Conservation (phyloP, 352 stramenopile species). For the Globisporangium polare region DNA sequence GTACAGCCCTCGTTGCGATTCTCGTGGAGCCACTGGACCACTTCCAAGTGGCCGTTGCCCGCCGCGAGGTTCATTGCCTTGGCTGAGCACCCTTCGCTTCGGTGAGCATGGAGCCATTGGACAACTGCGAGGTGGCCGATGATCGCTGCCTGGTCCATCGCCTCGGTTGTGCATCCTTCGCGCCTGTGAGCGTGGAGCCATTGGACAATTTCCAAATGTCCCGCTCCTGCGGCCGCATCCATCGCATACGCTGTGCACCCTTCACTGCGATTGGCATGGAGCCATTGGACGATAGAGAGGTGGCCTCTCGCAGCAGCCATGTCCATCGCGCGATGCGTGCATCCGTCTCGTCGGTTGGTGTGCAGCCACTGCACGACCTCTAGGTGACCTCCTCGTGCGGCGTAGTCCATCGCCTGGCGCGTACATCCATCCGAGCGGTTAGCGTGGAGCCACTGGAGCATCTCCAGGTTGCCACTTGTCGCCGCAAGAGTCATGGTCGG, state of each 20-base stretch:
- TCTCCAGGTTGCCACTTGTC: not conserved
- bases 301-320: not conserved
- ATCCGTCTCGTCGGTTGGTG: not conserved
- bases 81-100: slow-evolving; percentile 2
- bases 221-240: not conserved
- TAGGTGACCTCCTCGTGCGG: not conserved
- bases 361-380: slow-evolving; percentile 8
- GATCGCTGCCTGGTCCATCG: slow-evolving; percentile 1
- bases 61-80: slow-evolving; percentile 3
- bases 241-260: slow-evolving; percentile 3
- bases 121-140: not conserved
- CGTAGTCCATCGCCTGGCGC: slow-evolving; percentile 1
- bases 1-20: not conserved
- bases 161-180: slow-evolving; percentile 4
- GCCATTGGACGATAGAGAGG: slow-evolving; percentile 4
- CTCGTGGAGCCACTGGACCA: not conserved
- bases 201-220: slow-evolving; percentile 2
- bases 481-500: not conserved
- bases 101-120: not conserved
- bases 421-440: not conserved
- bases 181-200: not conserved
- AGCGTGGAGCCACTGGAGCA: not conserved
- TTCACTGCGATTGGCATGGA: slow-evolving; percentile 1
- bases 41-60: not conserved
- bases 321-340: slow-evolving; percentile 1